These are phyloP conservation scores for Beauveria medogensis DNA, from an alignment of 2,329 filamentous ascomycete genomes.

Conservation along the genomic window DNA sequence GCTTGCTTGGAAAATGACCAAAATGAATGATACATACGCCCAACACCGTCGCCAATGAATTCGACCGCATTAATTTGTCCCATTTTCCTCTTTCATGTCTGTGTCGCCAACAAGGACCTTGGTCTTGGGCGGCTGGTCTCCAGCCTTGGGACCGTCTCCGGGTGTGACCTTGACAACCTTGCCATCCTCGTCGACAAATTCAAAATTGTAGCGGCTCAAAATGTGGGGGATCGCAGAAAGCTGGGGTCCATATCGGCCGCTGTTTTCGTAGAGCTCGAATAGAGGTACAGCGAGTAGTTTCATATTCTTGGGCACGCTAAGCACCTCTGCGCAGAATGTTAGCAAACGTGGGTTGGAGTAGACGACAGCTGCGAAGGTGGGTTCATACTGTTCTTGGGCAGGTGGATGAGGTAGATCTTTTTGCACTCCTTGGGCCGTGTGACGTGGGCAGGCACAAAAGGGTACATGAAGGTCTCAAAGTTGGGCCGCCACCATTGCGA, in stretches of 20 bases:
- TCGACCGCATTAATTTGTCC: constrained; percentile 23
- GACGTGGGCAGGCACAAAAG: constrained; percentile 92
- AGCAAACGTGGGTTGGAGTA: constrained; percentile 2
- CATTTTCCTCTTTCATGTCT: constrained; percentile 49
- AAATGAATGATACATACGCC: constrained; percentile 19
- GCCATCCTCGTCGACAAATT: constrained; percentile 90
- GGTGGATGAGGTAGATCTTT: constrained; percentile 94
- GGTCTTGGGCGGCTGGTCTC: constrained; percentile 52
- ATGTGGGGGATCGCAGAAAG: constrained; percentile 94
- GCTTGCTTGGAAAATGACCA: neutral
- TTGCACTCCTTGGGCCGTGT: constrained; percentile 98
- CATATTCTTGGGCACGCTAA: constrained; percentile 99
- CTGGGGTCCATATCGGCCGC: constrained; percentile 86
- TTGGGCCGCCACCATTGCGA: constrained; percentile 99
- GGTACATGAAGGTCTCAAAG: constrained; percentile 99
- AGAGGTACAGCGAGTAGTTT: constrained; percentile 94
- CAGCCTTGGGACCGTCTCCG: constrained; percentile 48
- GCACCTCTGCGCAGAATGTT: constrained; percentile 55
- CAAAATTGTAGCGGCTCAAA: constrained; percentile 91
- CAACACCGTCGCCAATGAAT: constrained; percentile 28
- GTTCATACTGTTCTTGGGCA: constrained; percentile 76
- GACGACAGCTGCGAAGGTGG: neutral
- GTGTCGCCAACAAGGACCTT: constrained; percentile 59
- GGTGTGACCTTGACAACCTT: constrained; percentile 81
- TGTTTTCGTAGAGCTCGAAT: constrained; percentile 98